phyloP scores from a whole-genome alignment of 352 stramenopile species.

The Pythium rishiriense region DNA sequence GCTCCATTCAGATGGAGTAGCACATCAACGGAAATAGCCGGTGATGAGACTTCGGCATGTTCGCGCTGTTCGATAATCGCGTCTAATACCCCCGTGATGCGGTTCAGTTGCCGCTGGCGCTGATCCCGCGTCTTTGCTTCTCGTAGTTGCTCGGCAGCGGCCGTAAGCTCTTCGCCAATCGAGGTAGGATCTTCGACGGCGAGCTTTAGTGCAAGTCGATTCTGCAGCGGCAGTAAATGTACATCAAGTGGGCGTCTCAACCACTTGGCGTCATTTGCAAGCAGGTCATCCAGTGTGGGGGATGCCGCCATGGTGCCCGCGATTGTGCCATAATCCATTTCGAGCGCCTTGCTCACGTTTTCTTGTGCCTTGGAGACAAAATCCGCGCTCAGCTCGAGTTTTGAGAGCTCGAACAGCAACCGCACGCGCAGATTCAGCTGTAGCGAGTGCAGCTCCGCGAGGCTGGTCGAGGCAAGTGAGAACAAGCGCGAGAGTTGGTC shows the following conservation, averaged over 20 bases:
- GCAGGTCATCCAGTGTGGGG: constrained; percentile 34
- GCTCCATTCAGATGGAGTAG: constrained; percentile 54
- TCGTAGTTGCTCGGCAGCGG: constrained; percentile 73
- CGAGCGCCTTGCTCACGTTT: constrained; percentile 60
- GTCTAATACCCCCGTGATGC: constrained; percentile 18
- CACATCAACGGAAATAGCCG: constrained; percentile 13
- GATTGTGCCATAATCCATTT: constrained; percentile 58
- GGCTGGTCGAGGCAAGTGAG: constrained; percentile 43
- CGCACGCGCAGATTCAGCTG: constrained; percentile 75
- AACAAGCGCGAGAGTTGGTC: constrained; percentile 76
- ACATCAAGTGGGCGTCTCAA: constrained; percentile 54
- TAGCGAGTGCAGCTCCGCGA: constrained; percentile 86
- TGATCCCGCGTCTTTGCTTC: constrained; percentile 54
- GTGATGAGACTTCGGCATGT: neutral
- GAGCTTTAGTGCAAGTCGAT: constrained; percentile 63
- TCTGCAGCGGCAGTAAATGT: constrained; percentile 65
- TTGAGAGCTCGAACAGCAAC: constrained; percentile 81
- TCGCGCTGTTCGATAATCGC: neutral
- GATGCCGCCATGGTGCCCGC: neutral
- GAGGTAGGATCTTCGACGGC: constrained; percentile 44
- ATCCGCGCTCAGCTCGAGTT: constrained; percentile 83
- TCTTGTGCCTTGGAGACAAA: constrained; percentile 82
- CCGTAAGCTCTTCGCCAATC: constrained; percentile 44
- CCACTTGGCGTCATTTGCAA: constrained; percentile 36
- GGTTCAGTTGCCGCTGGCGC: constrained; percentile 26